phyloP scores from a whole-genome alignment of 129 eudicot species.

The Calendula officinalis region DNA sequence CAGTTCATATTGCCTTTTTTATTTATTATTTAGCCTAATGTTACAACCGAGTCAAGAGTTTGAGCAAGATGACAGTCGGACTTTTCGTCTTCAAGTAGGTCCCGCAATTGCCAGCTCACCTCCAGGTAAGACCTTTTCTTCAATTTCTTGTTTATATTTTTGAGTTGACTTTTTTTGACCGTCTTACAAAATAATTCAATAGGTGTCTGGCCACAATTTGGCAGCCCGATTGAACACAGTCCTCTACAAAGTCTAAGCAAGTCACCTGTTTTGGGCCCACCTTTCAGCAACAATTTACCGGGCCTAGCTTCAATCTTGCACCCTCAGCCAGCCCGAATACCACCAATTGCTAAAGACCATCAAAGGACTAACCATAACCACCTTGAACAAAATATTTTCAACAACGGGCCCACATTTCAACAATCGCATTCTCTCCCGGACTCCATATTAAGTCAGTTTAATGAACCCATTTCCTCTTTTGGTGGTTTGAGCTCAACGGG shows the following conservation, averaged over 20 bases:
- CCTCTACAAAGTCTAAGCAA: slow-evolving; percentile 57
- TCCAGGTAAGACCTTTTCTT: slow-evolving; percentile 43
- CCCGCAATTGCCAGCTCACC: slow-evolving; percentile 72
- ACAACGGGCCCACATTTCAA: slow-evolving; percentile 15
- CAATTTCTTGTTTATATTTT: neutral
- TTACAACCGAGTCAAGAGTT: slow-evolving; percentile 66
- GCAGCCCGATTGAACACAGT: slow-evolving; percentile 62
- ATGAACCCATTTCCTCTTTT: slow-evolving; percentile 44
- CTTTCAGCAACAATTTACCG: slow-evolving; percentile 39
- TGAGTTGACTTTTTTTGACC: neutral
- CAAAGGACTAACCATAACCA: slow-evolving; percentile 8
- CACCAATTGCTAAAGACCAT: slow-evolving; percentile 48
- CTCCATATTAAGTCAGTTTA: slow-evolving; percentile 41
- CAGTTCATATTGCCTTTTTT: slow-evolving; percentile 14
- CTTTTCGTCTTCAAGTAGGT: slow-evolving; percentile 59
- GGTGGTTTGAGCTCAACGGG: slow-evolving; percentile 62
- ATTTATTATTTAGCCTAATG: slow-evolving; percentile 57
- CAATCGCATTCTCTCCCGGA: slow-evolving; percentile 68
- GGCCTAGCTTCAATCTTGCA: slow-evolving; percentile 54
- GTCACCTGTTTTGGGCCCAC: slow-evolving; percentile 60
- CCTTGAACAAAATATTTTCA: too few relatives aligned
- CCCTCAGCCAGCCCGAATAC: too few relatives aligned
- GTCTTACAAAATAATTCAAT: slow-evolving; percentile 10
- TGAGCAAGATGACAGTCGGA: slow-evolving; percentile 67
- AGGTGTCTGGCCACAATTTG: slow-evolving; percentile 65